Evolutionary conservation across 371 early-diverging fungal species (phyloP).

Genomic region (Mucor saturninus): DNA sequence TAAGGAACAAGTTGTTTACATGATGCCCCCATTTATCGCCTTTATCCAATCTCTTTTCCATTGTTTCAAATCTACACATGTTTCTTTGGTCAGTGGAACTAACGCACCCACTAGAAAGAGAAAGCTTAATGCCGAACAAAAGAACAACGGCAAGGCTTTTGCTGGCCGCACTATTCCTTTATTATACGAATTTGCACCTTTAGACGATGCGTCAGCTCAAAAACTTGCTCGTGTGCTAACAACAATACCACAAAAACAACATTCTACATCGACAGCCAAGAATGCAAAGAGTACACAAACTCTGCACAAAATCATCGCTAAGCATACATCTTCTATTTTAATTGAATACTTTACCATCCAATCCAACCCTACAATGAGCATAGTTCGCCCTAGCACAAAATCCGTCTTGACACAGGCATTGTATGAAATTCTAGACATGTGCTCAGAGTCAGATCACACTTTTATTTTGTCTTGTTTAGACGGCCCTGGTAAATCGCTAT

Average conservation of each 20-base stretch:
- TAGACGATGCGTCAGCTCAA: conserved; percentile 54
- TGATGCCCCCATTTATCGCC: conserved; percentile 53
- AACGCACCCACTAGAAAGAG: conserved; percentile 14
- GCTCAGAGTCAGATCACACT: conserved; percentile 69
- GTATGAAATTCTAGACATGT: conserved; percentile 73
- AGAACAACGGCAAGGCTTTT: background rate
- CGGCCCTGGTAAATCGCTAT: conserved; percentile 58
- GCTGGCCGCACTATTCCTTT: conserved; percentile 24
- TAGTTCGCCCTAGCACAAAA: conserved; percentile 52
- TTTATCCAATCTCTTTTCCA: conserved; percentile 56
- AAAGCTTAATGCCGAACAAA: conserved; percentile 5
- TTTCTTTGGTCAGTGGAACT: conserved; percentile 44
- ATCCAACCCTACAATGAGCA: conserved; percentile 60
- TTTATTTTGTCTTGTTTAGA: conserved; percentile 69
- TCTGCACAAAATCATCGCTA: conserved; percentile 59
- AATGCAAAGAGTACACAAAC: conserved; percentile 20
- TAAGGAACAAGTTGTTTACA: conserved; percentile 51
- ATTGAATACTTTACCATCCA: conserved; percentile 71
- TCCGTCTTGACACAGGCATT: conserved; percentile 64
- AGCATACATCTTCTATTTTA: conserved; percentile 72
- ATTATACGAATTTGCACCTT: conserved; percentile 44
- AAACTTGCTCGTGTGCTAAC: conserved; percentile 61
- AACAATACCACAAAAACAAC: conserved; percentile 40
- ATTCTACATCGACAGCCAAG: conserved; percentile 13
- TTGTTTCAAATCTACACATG: conserved; percentile 64